A percentile compares a stretch with the other conserved stretches of the same genome.
Evolutionary conservation across 352 stramenopile genomes (phyloP).

Genomic region (Phytophthora citrophthora): DNA sequence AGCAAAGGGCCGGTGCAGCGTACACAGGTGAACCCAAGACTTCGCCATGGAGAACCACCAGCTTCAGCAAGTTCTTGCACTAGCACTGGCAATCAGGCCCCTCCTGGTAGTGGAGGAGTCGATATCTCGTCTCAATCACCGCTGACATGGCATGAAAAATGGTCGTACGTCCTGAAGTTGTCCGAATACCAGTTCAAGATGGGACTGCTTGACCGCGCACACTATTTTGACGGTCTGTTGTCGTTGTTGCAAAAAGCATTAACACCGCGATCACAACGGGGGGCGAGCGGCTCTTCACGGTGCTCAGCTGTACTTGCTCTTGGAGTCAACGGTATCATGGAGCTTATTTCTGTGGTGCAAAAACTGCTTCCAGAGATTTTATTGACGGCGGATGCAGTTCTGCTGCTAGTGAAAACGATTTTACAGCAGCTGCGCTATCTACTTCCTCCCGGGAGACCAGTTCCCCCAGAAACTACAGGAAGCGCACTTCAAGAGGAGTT

Average conservation of each 20-base stretch:
- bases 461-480: constrained; percentile 43
- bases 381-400: constrained; percentile 49
- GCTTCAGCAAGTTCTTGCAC: constrained; percentile 5
- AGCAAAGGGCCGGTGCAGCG: constrained; percentile 10
- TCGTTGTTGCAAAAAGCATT: constrained; percentile 83
- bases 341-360: constrained; percentile 74
- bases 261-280: constrained; percentile 51
- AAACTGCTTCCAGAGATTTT: constrained; percentile 79
- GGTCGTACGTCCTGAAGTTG: constrained; percentile 84
- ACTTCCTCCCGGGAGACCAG: constrained; percentile 56
- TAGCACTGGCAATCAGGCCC: constrained; percentile 5
- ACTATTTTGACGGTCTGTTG: constrained; percentile 82
- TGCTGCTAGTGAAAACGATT: constrained; percentile 81
- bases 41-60: constrained; percentile 32
- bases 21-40: constrained; percentile 18
- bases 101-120: constrained; percentile 12
- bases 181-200: constrained; percentile 86
- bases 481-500: constrained; percentile 76
- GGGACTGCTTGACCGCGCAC: constrained; percentile 69
- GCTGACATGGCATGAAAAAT: constrained; percentile 73
- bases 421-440: constrained; percentile 82
- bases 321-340: constrained; percentile 78
- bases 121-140: constrained; percentile 21
- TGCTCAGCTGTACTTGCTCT: constrained; percentile 59
- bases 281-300: constrained; percentile 32